These are phyloP conservation scores for Plasmodium coatneyi DNA, from an alignment of 169 alveolate species.

Conservation along the genomic window DNA sequence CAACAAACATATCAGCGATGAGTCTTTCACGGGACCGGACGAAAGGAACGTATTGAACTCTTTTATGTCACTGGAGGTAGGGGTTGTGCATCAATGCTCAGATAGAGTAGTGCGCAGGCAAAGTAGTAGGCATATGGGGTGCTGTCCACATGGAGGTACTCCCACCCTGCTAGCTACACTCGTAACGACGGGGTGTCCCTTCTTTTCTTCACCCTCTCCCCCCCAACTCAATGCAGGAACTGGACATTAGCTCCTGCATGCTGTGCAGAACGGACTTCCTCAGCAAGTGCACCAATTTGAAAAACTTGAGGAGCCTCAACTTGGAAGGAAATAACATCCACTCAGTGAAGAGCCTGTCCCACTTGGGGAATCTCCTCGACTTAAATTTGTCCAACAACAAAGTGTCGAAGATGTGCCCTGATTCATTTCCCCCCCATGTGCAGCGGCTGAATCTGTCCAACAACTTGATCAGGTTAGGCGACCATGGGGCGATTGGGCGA, in stretches of 20 bases:
- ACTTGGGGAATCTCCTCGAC: not conserved
- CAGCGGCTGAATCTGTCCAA: conserved; percentile 39
- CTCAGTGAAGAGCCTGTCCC: conserved; percentile 4
- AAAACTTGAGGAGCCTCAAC: conserved; percentile 24
- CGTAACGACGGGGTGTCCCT: not conserved
- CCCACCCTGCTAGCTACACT: not conserved
- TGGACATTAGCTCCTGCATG: conserved; percentile 42
- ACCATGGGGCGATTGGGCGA: not conserved
- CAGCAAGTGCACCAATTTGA: conserved; percentile 16
- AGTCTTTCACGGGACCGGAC: conserved; percentile 34
- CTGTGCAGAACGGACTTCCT: conserved; percentile 33
- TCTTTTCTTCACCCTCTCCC: not conserved
- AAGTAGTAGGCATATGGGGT: not conserved
- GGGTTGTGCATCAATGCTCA: not conserved
- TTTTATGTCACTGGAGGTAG: conserved; percentile 33
- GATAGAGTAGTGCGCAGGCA: not conserved
- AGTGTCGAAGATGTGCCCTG: conserved; percentile 36
- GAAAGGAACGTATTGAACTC: conserved; percentile 13
- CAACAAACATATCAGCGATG: conserved; percentile 67
- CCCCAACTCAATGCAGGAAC: conserved; percentile 3
- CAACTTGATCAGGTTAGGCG: conserved; percentile 53
- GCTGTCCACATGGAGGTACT: not conserved
- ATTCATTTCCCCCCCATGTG: conserved; percentile 25
- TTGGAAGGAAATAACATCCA: conserved; percentile 64
- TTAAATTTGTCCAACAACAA: conserved; percentile 63